Base-by-base conservation (phyloP, 2,329 filamentous ascomycete genomes). In the Xylariaceae sp. region DNA sequence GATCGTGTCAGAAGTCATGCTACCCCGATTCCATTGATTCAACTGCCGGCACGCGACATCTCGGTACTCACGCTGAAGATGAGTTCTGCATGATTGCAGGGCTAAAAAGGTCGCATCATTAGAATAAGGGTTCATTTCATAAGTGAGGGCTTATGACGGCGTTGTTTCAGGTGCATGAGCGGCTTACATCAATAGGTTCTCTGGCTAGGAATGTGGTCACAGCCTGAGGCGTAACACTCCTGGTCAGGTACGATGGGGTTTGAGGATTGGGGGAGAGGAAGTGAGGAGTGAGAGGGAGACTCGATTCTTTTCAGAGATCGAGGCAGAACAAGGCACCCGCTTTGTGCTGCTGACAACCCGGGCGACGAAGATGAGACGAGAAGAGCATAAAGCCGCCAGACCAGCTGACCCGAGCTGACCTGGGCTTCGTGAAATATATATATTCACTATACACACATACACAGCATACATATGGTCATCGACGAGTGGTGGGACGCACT, bases 161-260 rank as follows among this genome's bases (percentile, higher is more conserved):
- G 11, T 55, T 44, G 17, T 34, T 3, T 4, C 10, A 18, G 37
- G 17, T 13, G 34, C 6, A 23, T 9, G 8, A 4, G 10, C 48
- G 51, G 42, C 61, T 58, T 58, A 63, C 58, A n/a, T 44, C n/a
- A 58, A 45, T 18, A 52, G 30, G 34, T 45, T 58, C 35, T 61
- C 58, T 42, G 60, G 57, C 53, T 63, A 54, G 37, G 61, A 42
- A 61, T 59, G 56, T 61, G 34, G 47, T 52, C n/a, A 45, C 58
- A 17, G 45, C 18, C 30, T 37, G 51, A 51, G 47, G n/a, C 37
- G 42, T 30, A 35, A 37, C 35, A 15, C 9, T 55, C 30, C 8
- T 13, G 15, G 15, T 17, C n/a, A 18, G 9, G 42, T 10, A n/a
- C 3, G 50, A 34, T 18, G 10, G 13, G 45, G 30, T 49, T 13